Percentiles rank a stretch among this genome's conserved stretches.
phyloP scores from a whole-genome alignment of 2,329 filamentous ascomycete species.

The Penicillium sp. region DNA sequence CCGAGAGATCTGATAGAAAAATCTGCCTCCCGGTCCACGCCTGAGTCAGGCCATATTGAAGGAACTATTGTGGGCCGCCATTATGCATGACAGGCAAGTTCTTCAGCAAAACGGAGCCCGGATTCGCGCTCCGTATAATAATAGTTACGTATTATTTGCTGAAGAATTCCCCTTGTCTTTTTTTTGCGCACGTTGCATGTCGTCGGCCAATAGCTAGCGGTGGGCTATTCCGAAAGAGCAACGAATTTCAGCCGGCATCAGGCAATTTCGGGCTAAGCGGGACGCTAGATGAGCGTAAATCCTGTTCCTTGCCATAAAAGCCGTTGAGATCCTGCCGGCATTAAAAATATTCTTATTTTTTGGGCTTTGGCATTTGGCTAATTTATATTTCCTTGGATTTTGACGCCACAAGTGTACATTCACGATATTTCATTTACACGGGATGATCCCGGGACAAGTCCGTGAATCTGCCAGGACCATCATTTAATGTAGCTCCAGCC shows the following conservation, averaged over 20 bases:
- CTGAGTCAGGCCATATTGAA: no score
- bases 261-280: not conserved
- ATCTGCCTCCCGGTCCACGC: not conserved
- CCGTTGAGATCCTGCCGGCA: no score
- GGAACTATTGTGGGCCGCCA: no score
- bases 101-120: not conserved
- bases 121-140: not conserved
- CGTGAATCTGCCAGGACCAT: no score
- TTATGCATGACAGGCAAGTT: not conserved
- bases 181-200: not conserved
- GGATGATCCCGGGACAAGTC: no score
- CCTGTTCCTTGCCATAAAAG: not conserved
- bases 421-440: no score
- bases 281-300: not conserved
- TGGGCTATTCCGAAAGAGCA: not conserved
- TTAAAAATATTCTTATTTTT: no score
- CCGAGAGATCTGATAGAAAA: not conserved
- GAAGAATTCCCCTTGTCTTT: not conserved
- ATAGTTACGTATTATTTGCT: not conserved
- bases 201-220: not conserved
- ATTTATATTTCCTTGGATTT: no score
- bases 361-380: no score
- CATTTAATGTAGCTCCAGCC: no score
- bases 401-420: no score
- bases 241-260: not conserved